These are phyloP conservation scores for Pseudopyricularia javanii DNA, from an alignment of 2,329 filamentous ascomycete species.

Conservation along the genomic window DNA sequence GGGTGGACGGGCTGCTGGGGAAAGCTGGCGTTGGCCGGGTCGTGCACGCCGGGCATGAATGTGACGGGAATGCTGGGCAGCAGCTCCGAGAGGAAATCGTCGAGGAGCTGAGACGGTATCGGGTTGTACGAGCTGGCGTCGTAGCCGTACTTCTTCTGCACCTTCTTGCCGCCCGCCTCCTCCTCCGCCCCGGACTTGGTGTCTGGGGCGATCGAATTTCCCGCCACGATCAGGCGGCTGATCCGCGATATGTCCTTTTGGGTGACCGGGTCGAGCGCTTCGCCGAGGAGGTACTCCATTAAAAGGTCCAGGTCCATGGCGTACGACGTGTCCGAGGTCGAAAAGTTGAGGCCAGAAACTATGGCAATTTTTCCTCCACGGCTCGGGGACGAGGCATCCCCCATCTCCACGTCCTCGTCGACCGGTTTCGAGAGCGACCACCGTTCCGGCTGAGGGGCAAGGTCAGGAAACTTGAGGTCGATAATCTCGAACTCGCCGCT, in stretches of 20 bases:
- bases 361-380: conserved; percentile 58
- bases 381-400: conserved; percentile 25
- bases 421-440: conserved; percentile 55
- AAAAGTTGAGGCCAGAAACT: conserved; percentile 78
- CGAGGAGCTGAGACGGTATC: conserved; percentile 69
- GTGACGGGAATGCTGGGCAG: conserved; percentile 83
- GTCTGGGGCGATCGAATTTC: conserved; percentile 61
- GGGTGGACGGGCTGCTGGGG: conserved; percentile 90
- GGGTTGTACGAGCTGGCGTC: conserved; percentile 83
- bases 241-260: conserved; percentile 56
- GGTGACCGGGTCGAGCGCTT: conserved; percentile 49
- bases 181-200: conserved; percentile 22
- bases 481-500: conserved; percentile 89
- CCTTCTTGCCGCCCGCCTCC: conserved; percentile 23
- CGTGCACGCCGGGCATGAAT: conserved; percentile 68
- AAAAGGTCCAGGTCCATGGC: conserved; percentile 66
- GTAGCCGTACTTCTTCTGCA: conserved; percentile 81
- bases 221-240: conserved; percentile 78
- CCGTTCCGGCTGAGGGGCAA: conserved; percentile 68
- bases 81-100: conserved; percentile 68
- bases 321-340: conserved; percentile 58
- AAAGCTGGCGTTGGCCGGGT: conserved; percentile 80
- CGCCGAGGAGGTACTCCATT: conserved; percentile 78
- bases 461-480: conserved; percentile 77
- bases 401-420: conserved; percentile 43